A percentile compares a stretch with the other conserved stretches of the same genome.
phyloP scores from a whole-genome alignment of 768 basidiomycete species.

The Leccinellum luteum region DNA sequence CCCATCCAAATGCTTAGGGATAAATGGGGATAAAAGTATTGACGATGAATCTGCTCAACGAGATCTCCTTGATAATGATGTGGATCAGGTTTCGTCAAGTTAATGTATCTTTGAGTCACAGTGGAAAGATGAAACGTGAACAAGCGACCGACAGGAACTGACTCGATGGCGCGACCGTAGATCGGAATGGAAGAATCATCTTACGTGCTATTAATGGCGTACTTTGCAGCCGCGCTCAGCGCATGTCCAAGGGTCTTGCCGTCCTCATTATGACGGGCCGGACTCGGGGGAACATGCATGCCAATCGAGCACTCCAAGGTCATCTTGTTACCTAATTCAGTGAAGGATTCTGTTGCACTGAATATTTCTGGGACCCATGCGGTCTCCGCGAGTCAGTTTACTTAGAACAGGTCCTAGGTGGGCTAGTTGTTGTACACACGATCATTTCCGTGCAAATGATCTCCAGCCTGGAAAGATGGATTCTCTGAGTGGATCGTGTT shows the following conservation, averaged over 20 bases:
- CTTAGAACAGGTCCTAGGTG: slow-evolving; percentile 35
- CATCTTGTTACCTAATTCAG: slow-evolving; percentile 24
- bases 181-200: neutral
- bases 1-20: slow-evolving; percentile 33
- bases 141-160: neutral
- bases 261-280: slow-evolving; percentile 41
- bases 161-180: neutral
- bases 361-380: slow-evolving; percentile 21
- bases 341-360: neutral
- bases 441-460: slow-evolving; percentile 26
- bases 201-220: slow-evolving; percentile 43
- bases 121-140: neutral
- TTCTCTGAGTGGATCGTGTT: slow-evolving; percentile 20
- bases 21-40: slow-evolving; percentile 11
- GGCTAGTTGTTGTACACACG: slow-evolving; percentile 30
- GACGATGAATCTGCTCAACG: slow-evolving; percentile 29
- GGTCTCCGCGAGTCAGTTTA: slow-evolving; percentile 39
- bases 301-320: slow-evolving; percentile 43
- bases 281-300: slow-evolving; percentile 41
- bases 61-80: slow-evolving; percentile 40
- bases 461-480: neutral
- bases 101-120: neutral
- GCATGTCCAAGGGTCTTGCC: slow-evolving; percentile 55
- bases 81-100: slow-evolving; percentile 33
- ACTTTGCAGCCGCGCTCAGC: slow-evolving; percentile 38